Conservation (phyloP, 352 stramenopile genomes). For the Phytophthora sansomeana region DNA sequence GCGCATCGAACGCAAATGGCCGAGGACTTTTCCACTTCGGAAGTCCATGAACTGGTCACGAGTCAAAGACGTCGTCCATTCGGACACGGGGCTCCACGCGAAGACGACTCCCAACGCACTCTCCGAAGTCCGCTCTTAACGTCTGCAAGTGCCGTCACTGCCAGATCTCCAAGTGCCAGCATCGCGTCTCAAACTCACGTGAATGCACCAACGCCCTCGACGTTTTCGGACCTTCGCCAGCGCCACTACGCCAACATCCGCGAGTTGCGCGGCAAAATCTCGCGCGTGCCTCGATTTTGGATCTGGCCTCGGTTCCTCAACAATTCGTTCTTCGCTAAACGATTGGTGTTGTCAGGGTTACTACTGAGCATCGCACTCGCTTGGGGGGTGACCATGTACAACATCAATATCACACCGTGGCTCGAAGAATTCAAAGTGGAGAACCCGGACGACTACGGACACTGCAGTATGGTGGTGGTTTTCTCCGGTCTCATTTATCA, state of each 20-base stretch:
- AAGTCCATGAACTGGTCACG: too few relatives aligned
- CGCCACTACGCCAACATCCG: constrained; percentile 26
- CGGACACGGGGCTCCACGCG: constrained; percentile 29
- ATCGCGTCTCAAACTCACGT: constrained; percentile 7
- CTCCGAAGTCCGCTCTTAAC: constrained; percentile 22
- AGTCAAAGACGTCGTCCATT: constrained; percentile 16
- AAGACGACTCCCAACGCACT: constrained; percentile 24
- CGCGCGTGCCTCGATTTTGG: constrained; percentile 54
- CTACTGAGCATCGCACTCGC: constrained; percentile 46
- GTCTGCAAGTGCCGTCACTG: constrained; percentile 5
- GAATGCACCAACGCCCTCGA: constrained; percentile 8
- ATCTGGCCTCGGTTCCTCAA: constrained; percentile 60
- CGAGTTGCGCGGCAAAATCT: constrained; percentile 35
- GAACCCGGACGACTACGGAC: constrained; percentile 39
- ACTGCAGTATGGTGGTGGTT: constrained; percentile 55
- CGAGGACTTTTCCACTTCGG: constrained; percentile 1
- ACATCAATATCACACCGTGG: constrained; percentile 36
- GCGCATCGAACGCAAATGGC: constrained; percentile 11
- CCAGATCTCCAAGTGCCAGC: constrained; percentile 15
- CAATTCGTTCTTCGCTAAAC: constrained; percentile 82
- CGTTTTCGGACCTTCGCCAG: constrained; percentile 12
- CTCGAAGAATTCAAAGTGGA: constrained; percentile 39
- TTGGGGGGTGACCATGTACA: constrained; percentile 61
- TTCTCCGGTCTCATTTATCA: constrained; percentile 72
- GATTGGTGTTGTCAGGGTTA: constrained; percentile 53